Evolutionary conservation across 2,329 filamentous ascomycete genomes (phyloP).

Genomic region (Emergomyces africanus): DNA sequence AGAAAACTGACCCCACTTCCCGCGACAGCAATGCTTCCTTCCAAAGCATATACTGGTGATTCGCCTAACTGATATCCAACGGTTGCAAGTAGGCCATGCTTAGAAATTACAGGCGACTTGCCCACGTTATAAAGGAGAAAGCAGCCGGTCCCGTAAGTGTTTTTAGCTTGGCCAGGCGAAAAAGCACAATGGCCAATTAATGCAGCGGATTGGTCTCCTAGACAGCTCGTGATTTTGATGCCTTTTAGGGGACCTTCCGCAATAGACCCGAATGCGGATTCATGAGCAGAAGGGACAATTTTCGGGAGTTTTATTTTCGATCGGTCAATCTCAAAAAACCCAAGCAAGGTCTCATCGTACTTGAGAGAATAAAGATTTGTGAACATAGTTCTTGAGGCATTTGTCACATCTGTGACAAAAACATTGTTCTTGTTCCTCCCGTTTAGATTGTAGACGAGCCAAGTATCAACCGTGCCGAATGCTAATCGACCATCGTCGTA

Average conservation of each 20-base stretch:
- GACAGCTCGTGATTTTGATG: constrained; percentile 63
- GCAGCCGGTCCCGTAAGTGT: constrained; percentile 82
- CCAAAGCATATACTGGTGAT: constrained; percentile 64
- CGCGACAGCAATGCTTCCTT: constrained; percentile 72
- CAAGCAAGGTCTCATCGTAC: constrained; percentile 64
- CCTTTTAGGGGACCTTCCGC: constrained; percentile 54
- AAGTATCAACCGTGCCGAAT: constrained; percentile 80
- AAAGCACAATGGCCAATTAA: constrained; percentile 80
- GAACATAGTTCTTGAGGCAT: constrained; percentile 87
- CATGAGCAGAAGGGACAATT: constrained; percentile 69
- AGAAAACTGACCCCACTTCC: constrained; percentile 69
- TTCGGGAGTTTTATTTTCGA: constrained; percentile 62
- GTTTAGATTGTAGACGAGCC: constrained; percentile 73
- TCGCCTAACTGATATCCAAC: constrained; percentile 74
- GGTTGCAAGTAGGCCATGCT: constrained; percentile 70
- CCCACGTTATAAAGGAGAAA: constrained; percentile 87
- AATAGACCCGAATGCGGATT: constrained; percentile 58
- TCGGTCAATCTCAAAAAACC: constrained; percentile 66
- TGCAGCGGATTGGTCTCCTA: constrained; percentile 78
- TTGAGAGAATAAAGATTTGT: constrained; percentile 73
- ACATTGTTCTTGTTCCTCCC: constrained; percentile 54
- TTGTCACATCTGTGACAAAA: constrained; percentile 75
- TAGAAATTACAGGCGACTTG: constrained; percentile 71
- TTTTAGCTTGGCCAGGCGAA: constrained; percentile 69
- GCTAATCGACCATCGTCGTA: constrained; percentile 65